A percentile compares a stretch with the other conserved stretches of the same genome.
Evolutionary conservation across 2,329 filamentous ascomycete species (phyloP).

Genomic region (Fusarium verrucosum): DNA sequence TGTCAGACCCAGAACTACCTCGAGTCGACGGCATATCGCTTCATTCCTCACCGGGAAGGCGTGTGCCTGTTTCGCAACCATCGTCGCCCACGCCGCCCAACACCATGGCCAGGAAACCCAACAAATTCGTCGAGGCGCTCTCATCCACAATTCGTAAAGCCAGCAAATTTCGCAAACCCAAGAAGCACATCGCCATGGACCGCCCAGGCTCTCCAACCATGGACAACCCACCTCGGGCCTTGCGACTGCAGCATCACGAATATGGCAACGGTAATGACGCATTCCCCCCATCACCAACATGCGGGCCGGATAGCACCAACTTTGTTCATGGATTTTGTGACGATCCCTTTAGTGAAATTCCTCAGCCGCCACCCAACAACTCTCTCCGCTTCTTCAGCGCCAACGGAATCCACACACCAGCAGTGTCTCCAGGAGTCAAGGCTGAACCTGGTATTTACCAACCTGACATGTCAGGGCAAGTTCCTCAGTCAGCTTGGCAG

Average conservation of each 20-base stretch:
- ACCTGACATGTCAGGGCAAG: constrained; percentile 32
- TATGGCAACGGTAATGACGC: constrained; percentile 37
- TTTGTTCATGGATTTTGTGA: constrained; percentile 53
- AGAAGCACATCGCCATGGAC: constrained; percentile 40
- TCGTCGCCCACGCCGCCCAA: constrained; percentile 48
- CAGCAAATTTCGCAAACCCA: constrained; percentile 47
- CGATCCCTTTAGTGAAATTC: constrained; percentile 51
- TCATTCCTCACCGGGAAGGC: constrained; percentile 48
- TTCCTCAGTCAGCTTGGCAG: constrained; percentile 36
- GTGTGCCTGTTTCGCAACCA: constrained; percentile 45
- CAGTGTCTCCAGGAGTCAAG: constrained; percentile 52
- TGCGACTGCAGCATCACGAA: constrained; percentile 47
- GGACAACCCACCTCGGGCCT: constrained; percentile 47
- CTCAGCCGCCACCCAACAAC: constrained; percentile 39
- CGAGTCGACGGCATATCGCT: constrained; percentile 59
- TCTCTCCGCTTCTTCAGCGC: constrained; percentile 47
- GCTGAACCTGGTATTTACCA: constrained; percentile 45
- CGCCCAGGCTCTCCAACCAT: constrained; percentile 47
- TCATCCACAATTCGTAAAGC: constrained; percentile 55
- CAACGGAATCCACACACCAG: constrained; percentile 49
- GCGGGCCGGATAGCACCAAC: constrained; percentile 40
- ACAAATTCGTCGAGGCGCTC: constrained; percentile 54
- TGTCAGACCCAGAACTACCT: constrained; percentile 60
- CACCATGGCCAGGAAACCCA: constrained; percentile 47
- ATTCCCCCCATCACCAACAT: constrained; percentile 42